Evolutionary conservation across 73 alveolate genomes (phyloP).

Genomic region (Uronychia setigera): DNA sequence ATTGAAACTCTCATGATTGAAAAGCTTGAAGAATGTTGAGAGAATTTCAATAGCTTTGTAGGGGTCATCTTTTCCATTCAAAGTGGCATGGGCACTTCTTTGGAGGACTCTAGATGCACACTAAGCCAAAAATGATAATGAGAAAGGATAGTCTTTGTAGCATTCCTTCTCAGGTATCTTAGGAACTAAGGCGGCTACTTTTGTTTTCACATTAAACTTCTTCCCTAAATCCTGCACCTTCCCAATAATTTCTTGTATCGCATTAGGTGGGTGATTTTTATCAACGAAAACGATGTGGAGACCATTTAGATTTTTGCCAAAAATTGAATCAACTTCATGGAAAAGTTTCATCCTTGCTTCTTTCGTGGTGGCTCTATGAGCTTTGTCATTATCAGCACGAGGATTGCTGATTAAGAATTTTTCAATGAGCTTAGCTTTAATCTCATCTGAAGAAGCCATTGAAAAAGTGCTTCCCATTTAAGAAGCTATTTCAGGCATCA

Average conservation of each 20-base stretch:
- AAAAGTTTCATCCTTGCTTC: background rate
- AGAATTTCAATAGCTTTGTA: background rate
- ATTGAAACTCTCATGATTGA: background rate
- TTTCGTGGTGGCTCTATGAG: background rate
- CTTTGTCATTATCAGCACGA: background rate
- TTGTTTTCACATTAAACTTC: no score
- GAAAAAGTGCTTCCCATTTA: background rate
- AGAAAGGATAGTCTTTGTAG: conserved; percentile 43
- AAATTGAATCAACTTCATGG: background rate
- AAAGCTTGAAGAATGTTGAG: conserved; percentile 17
- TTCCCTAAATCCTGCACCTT: no score
- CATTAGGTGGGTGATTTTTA: background rate
- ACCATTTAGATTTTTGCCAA: background rate
- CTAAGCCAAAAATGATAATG: conserved; percentile 7
- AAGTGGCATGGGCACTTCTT: conserved; percentile 6
- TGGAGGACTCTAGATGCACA: background rate
- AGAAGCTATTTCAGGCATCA: conserved; percentile 13
- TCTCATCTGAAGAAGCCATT: background rate
- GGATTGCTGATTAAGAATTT: no score
- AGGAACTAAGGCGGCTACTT: no score
- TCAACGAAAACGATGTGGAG: background rate
- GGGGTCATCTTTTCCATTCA: background rate
- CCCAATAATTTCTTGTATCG: no score
- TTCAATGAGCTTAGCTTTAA: background rate
- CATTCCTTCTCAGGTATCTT: no score